These are phyloP conservation scores for Penicillium waksmanii DNA, from an alignment of 495 filamentous ascomycete species.

Conservation along the genomic window DNA sequence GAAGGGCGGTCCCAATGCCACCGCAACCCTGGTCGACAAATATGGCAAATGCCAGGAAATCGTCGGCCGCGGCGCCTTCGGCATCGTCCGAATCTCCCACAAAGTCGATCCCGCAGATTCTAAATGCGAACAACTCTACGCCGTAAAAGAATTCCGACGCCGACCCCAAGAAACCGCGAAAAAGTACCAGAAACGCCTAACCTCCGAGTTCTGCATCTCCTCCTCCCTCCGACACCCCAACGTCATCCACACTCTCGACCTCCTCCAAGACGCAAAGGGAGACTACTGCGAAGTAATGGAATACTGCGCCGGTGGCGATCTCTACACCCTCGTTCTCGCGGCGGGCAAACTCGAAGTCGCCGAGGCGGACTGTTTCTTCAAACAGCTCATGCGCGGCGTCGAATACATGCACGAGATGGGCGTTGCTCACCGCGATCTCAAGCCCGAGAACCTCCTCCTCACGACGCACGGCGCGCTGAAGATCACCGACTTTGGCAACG, in stretches of 20 bases:
- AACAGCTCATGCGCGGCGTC: conserved; percentile 98
- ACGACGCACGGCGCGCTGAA: conserved; percentile 95
- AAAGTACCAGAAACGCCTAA: conserved; percentile 97
- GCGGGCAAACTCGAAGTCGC: conserved; percentile 90
- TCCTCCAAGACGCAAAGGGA: conserved; percentile 93
- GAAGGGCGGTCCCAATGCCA: conserved; percentile 74
- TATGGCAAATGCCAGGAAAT: conserved; percentile 99
- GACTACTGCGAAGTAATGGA: conserved; percentile 99
- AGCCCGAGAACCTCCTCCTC: conserved; percentile 94
- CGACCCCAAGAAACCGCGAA: conserved; percentile 91
- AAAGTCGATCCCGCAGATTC: conserved; percentile 84
- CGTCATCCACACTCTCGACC: conserved; percentile 96
- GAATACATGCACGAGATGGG: conserved; percentile 99
- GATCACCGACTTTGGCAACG: conserved; percentile 98
- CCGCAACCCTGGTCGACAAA: conserved; percentile 88
- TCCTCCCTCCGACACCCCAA: conserved; percentile 96
- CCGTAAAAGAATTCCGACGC: conserved; percentile 97
- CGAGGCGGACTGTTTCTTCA: conserved; percentile 98
- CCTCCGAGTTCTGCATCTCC: conserved; percentile 99
- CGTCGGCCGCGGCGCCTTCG: conserved; percentile 96
- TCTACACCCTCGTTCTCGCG: conserved; percentile 92
- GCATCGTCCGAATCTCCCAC: conserved; percentile 97
- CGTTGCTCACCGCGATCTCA: conserved; percentile 94
- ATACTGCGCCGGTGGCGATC: conserved; percentile 94
- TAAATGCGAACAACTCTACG: conserved; percentile 85